Evolutionary conservation across 345 rosid genomes (phyloP).

Genomic region (Punica granatum): DNA sequence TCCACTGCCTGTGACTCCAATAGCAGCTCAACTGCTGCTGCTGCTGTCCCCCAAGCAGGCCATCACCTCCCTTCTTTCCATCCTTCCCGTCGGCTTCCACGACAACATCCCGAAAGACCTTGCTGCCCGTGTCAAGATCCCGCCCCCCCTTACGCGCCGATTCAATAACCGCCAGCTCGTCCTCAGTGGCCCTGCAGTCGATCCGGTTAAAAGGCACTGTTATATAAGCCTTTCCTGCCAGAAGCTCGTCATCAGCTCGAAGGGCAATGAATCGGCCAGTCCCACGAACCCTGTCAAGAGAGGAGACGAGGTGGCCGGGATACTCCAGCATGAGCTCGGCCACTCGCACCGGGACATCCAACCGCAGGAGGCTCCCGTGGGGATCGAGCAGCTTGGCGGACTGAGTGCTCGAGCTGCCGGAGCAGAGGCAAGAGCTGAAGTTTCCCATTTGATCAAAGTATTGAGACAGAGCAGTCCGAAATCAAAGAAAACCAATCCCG

Average conservation of each 20-base stretch:
- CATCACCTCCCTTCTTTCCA: not conserved
- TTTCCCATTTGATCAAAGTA: not conserved
- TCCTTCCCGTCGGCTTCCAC: not conserved
- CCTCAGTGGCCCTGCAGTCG: not conserved
- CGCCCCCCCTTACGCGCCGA: not conserved
- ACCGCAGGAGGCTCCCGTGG: constrained; percentile 18
- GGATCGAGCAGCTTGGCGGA: constrained; percentile 1
- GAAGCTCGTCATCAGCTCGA: constrained; percentile 28
- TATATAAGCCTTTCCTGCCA: not conserved
- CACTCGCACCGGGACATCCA: constrained; percentile 25
- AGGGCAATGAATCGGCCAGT: constrained; percentile 21
- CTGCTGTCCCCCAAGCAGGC: not conserved
- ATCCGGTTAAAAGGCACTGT: not conserved
- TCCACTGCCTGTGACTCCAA: not conserved
- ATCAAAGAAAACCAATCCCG: not conserved
- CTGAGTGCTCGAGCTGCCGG: not conserved
- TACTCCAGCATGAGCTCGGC: constrained; percentile 53
- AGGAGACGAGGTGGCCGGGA: constrained; percentile 21
- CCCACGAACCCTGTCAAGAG: constrained; percentile 8
- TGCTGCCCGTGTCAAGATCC: not conserved
- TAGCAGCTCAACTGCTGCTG: not conserved
- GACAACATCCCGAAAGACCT: not conserved
- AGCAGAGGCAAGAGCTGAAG: constrained; percentile 1
- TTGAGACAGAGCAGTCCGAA: not conserved
- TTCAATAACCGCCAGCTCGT: not conserved